Evolutionary conservation across 108 stramenopile genomes (phyloP), one percentile per base, ranked within the genome.

Genomic region (Schizochytrium sp.): DNA sequence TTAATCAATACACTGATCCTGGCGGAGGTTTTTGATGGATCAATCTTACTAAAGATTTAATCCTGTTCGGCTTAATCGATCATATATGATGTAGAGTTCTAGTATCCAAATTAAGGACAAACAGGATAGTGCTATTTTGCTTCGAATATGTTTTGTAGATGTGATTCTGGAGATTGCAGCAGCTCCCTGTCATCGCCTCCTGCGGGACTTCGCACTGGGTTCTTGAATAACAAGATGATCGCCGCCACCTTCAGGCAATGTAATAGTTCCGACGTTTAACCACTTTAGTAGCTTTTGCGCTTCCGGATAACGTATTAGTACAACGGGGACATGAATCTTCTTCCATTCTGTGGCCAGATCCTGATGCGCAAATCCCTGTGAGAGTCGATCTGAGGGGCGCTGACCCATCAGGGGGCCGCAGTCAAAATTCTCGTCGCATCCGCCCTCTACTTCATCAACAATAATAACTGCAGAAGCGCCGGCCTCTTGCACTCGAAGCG

Each of bases 401-500:
- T 55, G 47, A 40, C 76, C 76, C 17, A 83, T 10, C 19, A 83
- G 38, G 10, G 64, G 64, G 5, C 76, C 76, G 28, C 76, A 83
- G 13, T 83, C 12, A 55, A 83, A 83, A 40, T 49, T 49, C 28
- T 83, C 53, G 50, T 83, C 76, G 28, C 76, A 83, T 12, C 50
- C 50, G 47, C 19, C 59, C 19, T 83, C 76, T 83, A n/a, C 47
- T 55, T 55, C 17, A 42, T 83, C 76, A 56, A 83, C 53, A 50
- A 83, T 83, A 17, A 83, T 55, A 8, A 2, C 53, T 0, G 76
- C 76, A 46, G 53, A 55, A 5, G 76, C 76, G 2, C 76, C 76
- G 45, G 76, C 76, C 28, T 83, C 76, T 1, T 83, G 76, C 45
- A 83, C 50, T 13, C 76, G 76, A 28, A 83, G 76, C 2, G 55